phyloP scores from a whole-genome alignment of 768 basidiomycete genomes.

The Tylopilus felleus region DNA sequence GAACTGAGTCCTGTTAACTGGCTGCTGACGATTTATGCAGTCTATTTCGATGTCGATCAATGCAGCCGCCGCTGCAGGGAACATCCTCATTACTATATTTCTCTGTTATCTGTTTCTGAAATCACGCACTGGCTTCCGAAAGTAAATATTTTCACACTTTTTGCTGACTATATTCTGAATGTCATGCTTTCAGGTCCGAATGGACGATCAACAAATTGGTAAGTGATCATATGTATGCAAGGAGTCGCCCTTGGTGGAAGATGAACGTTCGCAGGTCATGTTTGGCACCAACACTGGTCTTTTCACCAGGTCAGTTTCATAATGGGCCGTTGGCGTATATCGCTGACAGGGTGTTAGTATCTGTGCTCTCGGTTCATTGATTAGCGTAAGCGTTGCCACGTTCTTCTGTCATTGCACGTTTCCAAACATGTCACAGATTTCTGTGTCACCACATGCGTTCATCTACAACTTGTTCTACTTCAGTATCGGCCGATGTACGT shows the following conservation, averaged over 20 bases:
- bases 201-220: conserved; percentile 47
- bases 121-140: conserved; percentile 50
- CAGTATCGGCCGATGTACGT: background rate
- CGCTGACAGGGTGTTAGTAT: conserved; percentile 29
- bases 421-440: conserved; percentile 36
- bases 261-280: conserved; percentile 35
- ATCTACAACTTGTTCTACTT: background rate
- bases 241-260: background rate
- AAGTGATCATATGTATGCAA: background rate
- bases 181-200: conserved; percentile 34
- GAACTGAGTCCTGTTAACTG: background rate
- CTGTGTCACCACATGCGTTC: conserved; percentile 26
- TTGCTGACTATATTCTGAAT: background rate
- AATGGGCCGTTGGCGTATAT: background rate
- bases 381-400: conserved; percentile 36
- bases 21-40: background rate
- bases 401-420: background rate
- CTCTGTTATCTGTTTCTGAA: conserved; percentile 45
- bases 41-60: conserved; percentile 26
- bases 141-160: conserved; percentile 14
- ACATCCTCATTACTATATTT: conserved; percentile 41
- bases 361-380: conserved; percentile 53
- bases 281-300: conserved; percentile 47
- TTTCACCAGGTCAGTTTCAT: conserved; percentile 27
- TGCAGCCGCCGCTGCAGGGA: conserved; percentile 44